Evolutionary conservation across 768 basidiomycete species (phyloP).

Genomic region (Grammothele lineata): DNA sequence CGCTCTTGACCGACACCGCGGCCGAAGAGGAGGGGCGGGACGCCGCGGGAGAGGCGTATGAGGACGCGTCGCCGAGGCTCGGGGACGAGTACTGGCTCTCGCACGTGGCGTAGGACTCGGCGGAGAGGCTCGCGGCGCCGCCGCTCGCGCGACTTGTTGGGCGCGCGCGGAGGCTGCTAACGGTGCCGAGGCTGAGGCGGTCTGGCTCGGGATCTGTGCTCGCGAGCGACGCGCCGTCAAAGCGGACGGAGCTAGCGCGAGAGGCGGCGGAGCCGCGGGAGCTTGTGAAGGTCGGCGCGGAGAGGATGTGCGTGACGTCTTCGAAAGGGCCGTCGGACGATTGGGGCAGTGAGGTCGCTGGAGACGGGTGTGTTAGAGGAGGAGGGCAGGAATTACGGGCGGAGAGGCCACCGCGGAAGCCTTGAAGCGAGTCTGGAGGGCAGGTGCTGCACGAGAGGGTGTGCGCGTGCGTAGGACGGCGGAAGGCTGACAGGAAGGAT

Average conservation of each 20-base stretch:
- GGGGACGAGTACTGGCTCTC: slow-evolving; percentile 25
- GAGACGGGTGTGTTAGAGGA: neutral
- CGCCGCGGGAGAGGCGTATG: slow-evolving; percentile 6
- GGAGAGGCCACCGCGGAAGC: slow-evolving; percentile 4
- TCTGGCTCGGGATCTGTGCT: neutral
- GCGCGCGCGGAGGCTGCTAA: neutral
- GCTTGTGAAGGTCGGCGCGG: slow-evolving; percentile 13
- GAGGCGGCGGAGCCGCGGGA: neutral
- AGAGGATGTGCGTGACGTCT: slow-evolving; percentile 25
- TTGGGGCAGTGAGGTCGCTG: neutral
- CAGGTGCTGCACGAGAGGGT: slow-evolving; percentile 11
- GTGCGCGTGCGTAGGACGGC: slow-evolving; percentile 7
- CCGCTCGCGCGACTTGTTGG: slow-evolving; percentile 15
- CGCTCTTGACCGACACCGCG: neutral
- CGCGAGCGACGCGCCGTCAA: neutral
- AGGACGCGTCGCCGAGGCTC: slow-evolving; percentile 10
- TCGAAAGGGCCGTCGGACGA: slow-evolving; percentile 20
- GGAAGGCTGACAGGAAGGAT: slow-evolving; percentile 2
- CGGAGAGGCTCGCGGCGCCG: slow-evolving; percentile 22
- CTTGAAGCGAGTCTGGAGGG: slow-evolving; percentile 8
- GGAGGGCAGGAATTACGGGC: neutral
- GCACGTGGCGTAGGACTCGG: slow-evolving; percentile 25
- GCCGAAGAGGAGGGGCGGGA: neutral
- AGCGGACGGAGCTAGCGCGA: neutral
- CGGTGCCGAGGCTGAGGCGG: neutral